Base-by-base conservation (phyloP, 345 rosid species). In the Excoecaria agallocha region DNA sequence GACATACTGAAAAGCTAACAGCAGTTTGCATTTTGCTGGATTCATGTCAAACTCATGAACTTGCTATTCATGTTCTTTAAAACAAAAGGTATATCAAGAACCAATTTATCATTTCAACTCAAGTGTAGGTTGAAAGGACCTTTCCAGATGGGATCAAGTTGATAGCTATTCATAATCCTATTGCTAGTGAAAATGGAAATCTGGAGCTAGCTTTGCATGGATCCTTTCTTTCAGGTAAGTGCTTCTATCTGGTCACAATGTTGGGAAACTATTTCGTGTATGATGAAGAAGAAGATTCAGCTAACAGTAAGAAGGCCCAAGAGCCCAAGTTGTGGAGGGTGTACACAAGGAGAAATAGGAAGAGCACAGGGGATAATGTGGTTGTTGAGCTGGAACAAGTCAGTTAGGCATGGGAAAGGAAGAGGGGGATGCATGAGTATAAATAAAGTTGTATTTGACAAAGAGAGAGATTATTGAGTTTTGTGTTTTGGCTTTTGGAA, bases 111-210 rank as follows among this genome's bases (percentile, higher is more conserved):
- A 46, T 10, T 4, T 35, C 22, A n/a, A 57, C n/a, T 41, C 66
- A 25, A 24, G 62, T 85, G 77, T 73, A 90, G 99, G 90, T 95
- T 76, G 99, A 95, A 85, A 98, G 99, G 70, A 93, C 98, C 51
- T 95, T 95, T 86, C 90, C 62, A 51, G 99, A 95, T 78, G 99
- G 99, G 74, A 93, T 97, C 71, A 95, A 95, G 86, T 85, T 95
- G 80, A 82, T 95, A 74, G 93, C 97, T 19, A 57, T 93, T 76
- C 99, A 95, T 70, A 82, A 89, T 71, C 83, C 90, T 3, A 84
- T 95, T 78, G 84, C 90, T 58, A 73, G 75, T 62, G 97, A 95
- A 86, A 83, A 90, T 66, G 99, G 98, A 54, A 83, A 93, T 76
- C 84, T 93, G 76, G 89, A 89, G 81, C 90, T 93, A 69, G 99